Evolutionary conservation across 768 basidiomycete genomes (phyloP), one percentile per base, ranked within the genome.

Genomic region (Naganishia antarctica): DNA sequence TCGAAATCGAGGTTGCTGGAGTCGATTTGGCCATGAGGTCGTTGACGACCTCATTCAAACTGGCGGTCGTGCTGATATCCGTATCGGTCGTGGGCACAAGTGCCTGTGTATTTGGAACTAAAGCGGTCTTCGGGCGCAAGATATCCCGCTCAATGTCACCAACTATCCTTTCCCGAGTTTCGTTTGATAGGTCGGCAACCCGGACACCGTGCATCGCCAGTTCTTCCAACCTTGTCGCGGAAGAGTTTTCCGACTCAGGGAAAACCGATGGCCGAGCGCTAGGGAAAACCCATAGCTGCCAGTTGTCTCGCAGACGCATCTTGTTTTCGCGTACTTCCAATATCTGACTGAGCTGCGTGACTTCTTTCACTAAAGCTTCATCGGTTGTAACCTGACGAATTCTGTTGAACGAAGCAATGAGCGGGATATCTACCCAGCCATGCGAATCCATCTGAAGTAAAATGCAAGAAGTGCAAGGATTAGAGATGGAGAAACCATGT

Each of bases 321-420:
- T 84, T 82, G 8, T 81, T 79, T 28, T 77, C 80, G 13, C 70
- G 49, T n/a, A 92, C 85, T 76, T 94, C 87, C 57, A 90, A 83
- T 26, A 87, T 68, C 7, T 79, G 79, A 6, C 90, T 91, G 21
- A 87, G 79, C 11, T 69, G 76, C 68, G 93, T 81, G 13, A 87
- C 86, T 32, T 91, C 89, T 50, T 80, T 80, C 45, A 94, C 87
- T 43, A 88, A 78, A 26, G 82, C 44, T 13, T 77, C 40, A 60
- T 82, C 81, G 29, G 71, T 64, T 7, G 90, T 90, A 61, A 93
- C 76, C 50, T 81, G 81, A 70, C 81, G 83, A 61, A 94, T 83
- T 44, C 92, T 87, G 71, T 89, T 90, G 81, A 96, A 97, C 12
- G 89, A 89, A 0, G 90, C 87, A 63, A 97, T 82, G 58, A 91